Percentiles rank a stretch among this genome's conserved stretches.
These are phyloP conservation scores for Trichosanthes truncata DNA, from an alignment of 306 rosid species.

Conservation along the genomic window DNA sequence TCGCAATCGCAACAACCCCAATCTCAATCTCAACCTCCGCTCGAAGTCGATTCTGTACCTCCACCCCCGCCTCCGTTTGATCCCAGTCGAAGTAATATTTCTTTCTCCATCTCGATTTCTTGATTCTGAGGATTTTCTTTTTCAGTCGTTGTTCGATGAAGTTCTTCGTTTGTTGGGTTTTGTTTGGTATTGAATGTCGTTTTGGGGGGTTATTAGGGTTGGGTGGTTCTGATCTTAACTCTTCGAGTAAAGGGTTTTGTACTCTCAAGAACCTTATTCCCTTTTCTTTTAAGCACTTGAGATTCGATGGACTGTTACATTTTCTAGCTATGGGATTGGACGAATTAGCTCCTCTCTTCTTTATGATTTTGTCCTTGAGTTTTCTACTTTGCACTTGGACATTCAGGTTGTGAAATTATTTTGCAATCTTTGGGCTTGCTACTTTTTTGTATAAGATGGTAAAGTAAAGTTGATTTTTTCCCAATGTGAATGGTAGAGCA, in stretches of 20 bases:
- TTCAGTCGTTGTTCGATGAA: background rate
- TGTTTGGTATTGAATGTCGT: background rate
- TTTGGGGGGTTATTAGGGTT: background rate
- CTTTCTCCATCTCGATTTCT: background rate
- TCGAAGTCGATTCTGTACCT: background rate
- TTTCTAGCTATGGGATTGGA: background rate
- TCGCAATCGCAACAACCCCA: slow-evolving; percentile 13
- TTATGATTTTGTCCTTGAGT: background rate
- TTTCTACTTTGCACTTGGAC: background rate
- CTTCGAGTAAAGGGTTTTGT: background rate
- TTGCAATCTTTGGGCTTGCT: background rate
- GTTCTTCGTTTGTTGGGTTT: background rate
- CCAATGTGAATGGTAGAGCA: background rate
- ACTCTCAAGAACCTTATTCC: background rate
- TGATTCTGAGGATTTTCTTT: background rate
- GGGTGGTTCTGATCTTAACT: background rate
- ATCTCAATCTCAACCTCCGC: slow-evolving; percentile 8
- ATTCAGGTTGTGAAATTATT: background rate
- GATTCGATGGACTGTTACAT: background rate
- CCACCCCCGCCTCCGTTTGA: slow-evolving; percentile 30
- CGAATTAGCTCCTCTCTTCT: background rate
- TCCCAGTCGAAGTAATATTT: slow-evolving; percentile 49
- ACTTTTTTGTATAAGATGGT: background rate
- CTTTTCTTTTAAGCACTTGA: background rate
- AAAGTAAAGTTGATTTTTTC: background rate